Percentiles rank a stretch among this genome's conserved stretches.
These are phyloP conservation scores for Cladophialophora bantiana DNA, from an alignment of 2,329 filamentous ascomycete species.

Conservation along the genomic window DNA sequence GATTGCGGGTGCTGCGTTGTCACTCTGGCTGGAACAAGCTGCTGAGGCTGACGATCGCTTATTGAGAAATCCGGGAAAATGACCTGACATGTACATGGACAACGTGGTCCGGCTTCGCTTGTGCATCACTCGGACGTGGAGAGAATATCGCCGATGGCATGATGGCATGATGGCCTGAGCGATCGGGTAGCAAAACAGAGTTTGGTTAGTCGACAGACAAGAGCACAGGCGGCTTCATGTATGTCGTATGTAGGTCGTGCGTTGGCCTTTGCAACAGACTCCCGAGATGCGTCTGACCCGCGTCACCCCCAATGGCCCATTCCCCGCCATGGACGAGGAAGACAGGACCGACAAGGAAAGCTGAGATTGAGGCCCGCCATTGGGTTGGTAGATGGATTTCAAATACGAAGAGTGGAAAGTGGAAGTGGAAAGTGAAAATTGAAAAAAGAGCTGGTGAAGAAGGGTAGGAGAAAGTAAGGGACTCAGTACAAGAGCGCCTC, in stretches of 20 bases:
- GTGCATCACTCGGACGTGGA: not conserved
- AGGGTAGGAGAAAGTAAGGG: not conserved
- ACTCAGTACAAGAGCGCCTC: too few species aligned
- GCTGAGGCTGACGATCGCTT: slow-evolving; percentile 21
- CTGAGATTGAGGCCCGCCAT: not conserved
- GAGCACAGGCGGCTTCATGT: slow-evolving; percentile 11
- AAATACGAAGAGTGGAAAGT: not conserved
- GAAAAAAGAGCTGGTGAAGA: not conserved
- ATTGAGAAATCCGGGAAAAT: not conserved
- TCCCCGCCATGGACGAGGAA: not conserved
- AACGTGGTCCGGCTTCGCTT: slow-evolving; percentile 3
- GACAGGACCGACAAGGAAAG: not conserved
- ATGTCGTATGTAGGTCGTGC: slow-evolving; percentile 21
- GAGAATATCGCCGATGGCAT: not conserved
- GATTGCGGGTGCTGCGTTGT: slow-evolving; percentile 29
- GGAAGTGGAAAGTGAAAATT: not conserved
- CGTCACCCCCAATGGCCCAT: slow-evolving; percentile 1
- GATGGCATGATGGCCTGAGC: not conserved
- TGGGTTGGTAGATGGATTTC: not conserved
- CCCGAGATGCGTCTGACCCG: slow-evolving; percentile 18
- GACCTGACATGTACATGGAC: slow-evolving; percentile 15
- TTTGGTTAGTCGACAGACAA: not conserved
- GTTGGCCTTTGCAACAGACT: slow-evolving; percentile 20
- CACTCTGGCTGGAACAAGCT: slow-evolving; percentile 15
- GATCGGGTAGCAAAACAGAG: slow-evolving; percentile 14